Percentiles rank a stretch among this genome's conserved stretches.
phyloP scores from a whole-genome alignment of 2,329 filamentous ascomycete species.

The Cytospora leucostoma region DNA sequence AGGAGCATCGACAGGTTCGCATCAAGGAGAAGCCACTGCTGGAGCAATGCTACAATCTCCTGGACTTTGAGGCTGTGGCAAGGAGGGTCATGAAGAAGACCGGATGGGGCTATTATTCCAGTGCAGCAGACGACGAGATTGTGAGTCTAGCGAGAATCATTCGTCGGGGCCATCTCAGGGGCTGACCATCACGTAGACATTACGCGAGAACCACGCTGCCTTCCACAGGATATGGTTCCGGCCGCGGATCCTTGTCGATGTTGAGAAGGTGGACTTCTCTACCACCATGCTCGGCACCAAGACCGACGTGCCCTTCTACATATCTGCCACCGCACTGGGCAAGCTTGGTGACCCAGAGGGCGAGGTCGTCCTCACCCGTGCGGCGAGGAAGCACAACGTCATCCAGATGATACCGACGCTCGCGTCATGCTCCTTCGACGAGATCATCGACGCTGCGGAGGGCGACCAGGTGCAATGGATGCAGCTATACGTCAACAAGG shows the following conservation, averaged over 20 bases:
- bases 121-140: slow-evolving; percentile 87
- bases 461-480: slow-evolving; percentile 92
- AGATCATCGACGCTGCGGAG: slow-evolving; percentile 83
- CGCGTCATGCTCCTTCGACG: slow-evolving; percentile 95
- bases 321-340: slow-evolving; percentile 92
- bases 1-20: slow-evolving; percentile 69
- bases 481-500: slow-evolving; percentile 96
- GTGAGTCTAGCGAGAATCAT: slow-evolving; percentile 47
- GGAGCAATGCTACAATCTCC: slow-evolving; percentile 87
- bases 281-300: slow-evolving; percentile 94
- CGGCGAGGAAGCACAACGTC: slow-evolving; percentile 81
- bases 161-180: not conserved
- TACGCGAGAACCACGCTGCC: slow-evolving; percentile 92
- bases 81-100: slow-evolving; percentile 90
- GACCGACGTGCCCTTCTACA: slow-evolving; percentile 86
- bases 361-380: slow-evolving; percentile 86
- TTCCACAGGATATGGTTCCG: slow-evolving; percentile 99
- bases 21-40: slow-evolving; percentile 75
- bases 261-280: slow-evolving; percentile 80
- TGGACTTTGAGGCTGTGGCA: slow-evolving; percentile 95
- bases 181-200: slow-evolving; percentile 57
- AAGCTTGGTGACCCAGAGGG: slow-evolving; percentile 94
- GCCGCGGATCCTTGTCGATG: slow-evolving; percentile 83
- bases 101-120: slow-evolving; percentile 97
- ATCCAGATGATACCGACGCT: slow-evolving; percentile 99